These are phyloP conservation scores for Novymonas esmeraldas DNA, from an alignment of 208 protist species.

Conservation along the genomic window DNA sequence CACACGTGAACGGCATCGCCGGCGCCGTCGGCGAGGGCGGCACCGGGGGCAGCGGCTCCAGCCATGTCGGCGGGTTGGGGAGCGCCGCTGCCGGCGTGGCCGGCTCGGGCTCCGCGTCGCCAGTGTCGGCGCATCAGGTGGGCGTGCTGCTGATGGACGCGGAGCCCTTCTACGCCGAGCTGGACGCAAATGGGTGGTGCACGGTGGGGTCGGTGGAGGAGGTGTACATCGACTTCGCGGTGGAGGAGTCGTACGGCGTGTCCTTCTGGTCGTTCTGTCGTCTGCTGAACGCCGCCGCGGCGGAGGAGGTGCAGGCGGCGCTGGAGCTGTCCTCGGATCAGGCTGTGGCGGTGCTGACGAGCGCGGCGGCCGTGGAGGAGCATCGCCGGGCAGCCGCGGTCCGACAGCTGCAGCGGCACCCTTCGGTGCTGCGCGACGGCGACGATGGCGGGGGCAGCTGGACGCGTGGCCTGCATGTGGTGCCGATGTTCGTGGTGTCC, in stretches of 20 bases:
- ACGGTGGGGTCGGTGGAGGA: slow-evolving; percentile 58
- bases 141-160: slow-evolving; percentile 33
- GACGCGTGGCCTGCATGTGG: slow-evolving; percentile 26
- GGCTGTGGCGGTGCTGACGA: slow-evolving; percentile 40
- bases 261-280: slow-evolving; percentile 71
- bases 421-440: neutral
- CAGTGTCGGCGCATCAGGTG: slow-evolving; percentile 10
- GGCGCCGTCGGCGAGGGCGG: neutral
- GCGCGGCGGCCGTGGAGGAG: slow-evolving; percentile 48
- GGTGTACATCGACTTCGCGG: slow-evolving; percentile 55
- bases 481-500: slow-evolving; percentile 49
- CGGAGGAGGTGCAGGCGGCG: slow-evolving; percentile 43
- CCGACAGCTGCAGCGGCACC: slow-evolving; percentile 25
- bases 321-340: slow-evolving; percentile 45
- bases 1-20: neutral
- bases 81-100: neutral
- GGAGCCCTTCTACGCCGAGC: slow-evolving; percentile 25
- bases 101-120: neutral
- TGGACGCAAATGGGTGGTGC: slow-evolving; percentile 37
- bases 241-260: slow-evolving; percentile 59
- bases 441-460: neutral
- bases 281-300: slow-evolving; percentile 40
- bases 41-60: neutral
- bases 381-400: slow-evolving; percentile 25
- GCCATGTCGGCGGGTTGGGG: neutral